Conservation (phyloP, 1,284 basidiomycete genomes). For the Moesziomyces parantarcticus region DNA sequence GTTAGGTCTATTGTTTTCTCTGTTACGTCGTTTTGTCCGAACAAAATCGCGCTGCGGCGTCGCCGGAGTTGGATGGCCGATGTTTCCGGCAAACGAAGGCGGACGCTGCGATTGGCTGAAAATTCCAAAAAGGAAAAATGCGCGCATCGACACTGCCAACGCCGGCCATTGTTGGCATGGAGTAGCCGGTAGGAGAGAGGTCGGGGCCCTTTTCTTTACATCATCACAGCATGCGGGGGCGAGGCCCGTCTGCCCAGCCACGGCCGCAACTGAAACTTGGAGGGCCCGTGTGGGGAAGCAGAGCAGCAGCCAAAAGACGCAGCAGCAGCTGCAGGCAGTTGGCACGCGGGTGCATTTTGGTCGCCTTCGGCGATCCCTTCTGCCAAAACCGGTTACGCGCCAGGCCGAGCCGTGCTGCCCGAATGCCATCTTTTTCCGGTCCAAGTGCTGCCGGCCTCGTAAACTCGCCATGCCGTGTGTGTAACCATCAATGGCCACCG, state of each 20-base stretch:
- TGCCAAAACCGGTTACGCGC: conserved; percentile 10
- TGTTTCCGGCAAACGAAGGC: conserved; percentile 16
- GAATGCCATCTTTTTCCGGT: not conserved
- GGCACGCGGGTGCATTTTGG: too few relatives aligned
- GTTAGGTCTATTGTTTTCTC: too few relatives aligned
- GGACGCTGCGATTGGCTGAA: conserved; percentile 27
- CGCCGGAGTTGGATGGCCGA: conserved; percentile 8
- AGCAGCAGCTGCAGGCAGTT: too few relatives aligned
- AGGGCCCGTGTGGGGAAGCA: too few relatives aligned
- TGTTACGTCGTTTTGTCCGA: too few relatives aligned
- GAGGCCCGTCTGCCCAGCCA: not conserved
- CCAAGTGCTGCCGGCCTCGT: not conserved
- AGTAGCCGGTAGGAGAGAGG: conserved; percentile 20
- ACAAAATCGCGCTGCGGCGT: too few relatives aligned
- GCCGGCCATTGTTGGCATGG: too few relatives aligned
- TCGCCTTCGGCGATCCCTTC: too few relatives aligned
- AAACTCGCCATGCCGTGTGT: conserved; percentile 1
- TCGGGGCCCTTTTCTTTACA: too few relatives aligned
- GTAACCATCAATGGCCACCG: not conserved
- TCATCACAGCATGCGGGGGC: conserved; percentile 15
- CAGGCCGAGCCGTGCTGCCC: not conserved
- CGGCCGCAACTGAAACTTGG: too few relatives aligned
- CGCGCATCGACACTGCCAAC: conserved; percentile 3
- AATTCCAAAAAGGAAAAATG: not conserved
- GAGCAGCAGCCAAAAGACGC: too few relatives aligned